Percentiles rank a stretch among this genome's conserved stretches.
Conservation (phyloP, 331 rosid genomes). For the Malus hybrid region DNA sequence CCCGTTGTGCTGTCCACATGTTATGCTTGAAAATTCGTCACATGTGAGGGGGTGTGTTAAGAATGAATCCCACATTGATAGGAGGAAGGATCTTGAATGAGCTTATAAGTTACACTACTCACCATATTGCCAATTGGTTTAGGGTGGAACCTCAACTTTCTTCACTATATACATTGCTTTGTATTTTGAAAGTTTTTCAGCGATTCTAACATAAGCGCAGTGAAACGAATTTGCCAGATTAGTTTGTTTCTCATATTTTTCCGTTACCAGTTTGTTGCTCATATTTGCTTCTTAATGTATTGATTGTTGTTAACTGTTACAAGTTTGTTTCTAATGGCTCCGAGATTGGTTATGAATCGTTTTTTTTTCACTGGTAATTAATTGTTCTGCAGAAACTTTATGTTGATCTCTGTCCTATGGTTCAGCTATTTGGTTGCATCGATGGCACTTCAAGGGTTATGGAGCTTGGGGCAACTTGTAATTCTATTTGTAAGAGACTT, state of each 20-base stretch:
- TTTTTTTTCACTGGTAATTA: not conserved
- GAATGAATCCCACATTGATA: no score
- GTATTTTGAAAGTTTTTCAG: no score
- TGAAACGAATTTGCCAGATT: not conserved
- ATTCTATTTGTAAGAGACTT: no score
- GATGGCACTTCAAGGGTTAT: constrained; percentile 93
- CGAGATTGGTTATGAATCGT: not conserved
- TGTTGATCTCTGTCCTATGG: constrained; percentile 2
- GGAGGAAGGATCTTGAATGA: rapidly evolving
- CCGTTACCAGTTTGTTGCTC: not conserved
- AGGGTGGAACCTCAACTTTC: no score
- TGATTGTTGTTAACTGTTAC: not conserved
- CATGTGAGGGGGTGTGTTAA: no score
- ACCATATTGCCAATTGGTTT: no score
- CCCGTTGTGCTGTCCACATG: no score
- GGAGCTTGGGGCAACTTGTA: constrained; percentile 68
- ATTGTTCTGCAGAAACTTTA: constrained; percentile 4
- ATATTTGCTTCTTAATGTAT: not conserved
- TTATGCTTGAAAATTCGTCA: no score
- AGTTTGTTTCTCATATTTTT: not conserved
- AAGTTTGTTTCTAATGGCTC: not conserved
- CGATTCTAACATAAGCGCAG: not conserved
- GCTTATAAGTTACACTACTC: no score
- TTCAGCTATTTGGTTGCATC: constrained; percentile 94
- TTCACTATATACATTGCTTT: no score